Conservation (phyloP, 2,329 filamentous ascomycete genomes). For the Juglanconis juglandina region DNA sequence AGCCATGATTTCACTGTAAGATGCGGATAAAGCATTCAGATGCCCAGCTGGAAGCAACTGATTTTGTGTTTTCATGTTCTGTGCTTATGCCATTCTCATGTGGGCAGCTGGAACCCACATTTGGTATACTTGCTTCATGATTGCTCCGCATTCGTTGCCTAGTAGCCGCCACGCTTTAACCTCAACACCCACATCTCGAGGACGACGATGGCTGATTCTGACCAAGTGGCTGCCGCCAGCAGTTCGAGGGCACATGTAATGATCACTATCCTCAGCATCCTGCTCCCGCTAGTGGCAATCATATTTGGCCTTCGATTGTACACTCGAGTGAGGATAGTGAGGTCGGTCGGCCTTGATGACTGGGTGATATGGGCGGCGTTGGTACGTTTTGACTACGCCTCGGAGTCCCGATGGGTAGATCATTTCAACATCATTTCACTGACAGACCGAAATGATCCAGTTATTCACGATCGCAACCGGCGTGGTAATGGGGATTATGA, state of each 20-base stretch:
- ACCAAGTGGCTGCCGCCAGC: background rate
- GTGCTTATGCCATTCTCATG: too few species aligned
- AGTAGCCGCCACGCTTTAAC: background rate
- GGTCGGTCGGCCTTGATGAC: conserved; percentile 29
- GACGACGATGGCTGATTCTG: background rate
- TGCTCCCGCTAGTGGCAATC: conserved; percentile 25
- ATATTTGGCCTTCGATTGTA: conserved; percentile 29
- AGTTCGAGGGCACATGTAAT: conserved; percentile 23
- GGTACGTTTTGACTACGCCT: conserved; percentile 26
- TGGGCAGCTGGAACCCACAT: too few species aligned
- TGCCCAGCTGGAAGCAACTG: too few species aligned
- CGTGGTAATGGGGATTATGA: conserved; percentile 17
- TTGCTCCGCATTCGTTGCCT: background rate
- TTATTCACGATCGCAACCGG: conserved; percentile 11
- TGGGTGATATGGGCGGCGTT: conserved; percentile 35
- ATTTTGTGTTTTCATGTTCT: too few species aligned
- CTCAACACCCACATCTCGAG: background rate
- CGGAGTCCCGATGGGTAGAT: background rate
- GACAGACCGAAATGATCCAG: background rate
- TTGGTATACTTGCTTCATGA: background rate
- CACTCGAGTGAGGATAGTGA: conserved; percentile 26
- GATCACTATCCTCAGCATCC: conserved; percentile 22
- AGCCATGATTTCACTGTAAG: too few species aligned
- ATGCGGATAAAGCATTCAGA: too few species aligned
- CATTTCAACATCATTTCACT: too few species aligned